phyloP scores from a whole-genome alignment of 352 stramenopile species.

The Phytophthora litchii region DNA sequence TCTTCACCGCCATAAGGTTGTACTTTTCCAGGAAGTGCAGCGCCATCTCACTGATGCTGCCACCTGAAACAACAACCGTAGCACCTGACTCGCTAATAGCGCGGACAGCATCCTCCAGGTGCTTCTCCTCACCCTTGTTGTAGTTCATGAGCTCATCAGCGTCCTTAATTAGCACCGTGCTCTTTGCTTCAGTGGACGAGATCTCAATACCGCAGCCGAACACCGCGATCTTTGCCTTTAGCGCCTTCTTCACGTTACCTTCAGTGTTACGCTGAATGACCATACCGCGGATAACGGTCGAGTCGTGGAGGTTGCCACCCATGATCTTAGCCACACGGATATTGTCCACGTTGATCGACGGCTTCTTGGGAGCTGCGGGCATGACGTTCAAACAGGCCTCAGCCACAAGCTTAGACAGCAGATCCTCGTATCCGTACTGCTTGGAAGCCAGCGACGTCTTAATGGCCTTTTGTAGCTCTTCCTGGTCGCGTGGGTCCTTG shows the following conservation, averaged over 20 bases:
- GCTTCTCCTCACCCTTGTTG: constrained; percentile 99
- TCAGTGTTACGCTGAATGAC: constrained; percentile 95
- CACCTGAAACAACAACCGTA: constrained; percentile 96
- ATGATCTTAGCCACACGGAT: constrained; percentile 98
- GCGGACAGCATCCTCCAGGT: constrained; percentile 98
- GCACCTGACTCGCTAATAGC: constrained; percentile 96
- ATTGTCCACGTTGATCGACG: constrained; percentile 96
- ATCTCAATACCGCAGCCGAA: constrained; percentile 98
- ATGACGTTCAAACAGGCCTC: constrained; percentile 96
- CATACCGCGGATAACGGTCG: constrained; percentile 97
- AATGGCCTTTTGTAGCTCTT: constrained; percentile 91
- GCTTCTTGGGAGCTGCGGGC: constrained; percentile 80
- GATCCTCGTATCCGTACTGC: constrained; percentile 96
- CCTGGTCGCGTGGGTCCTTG: constrained; percentile 81
- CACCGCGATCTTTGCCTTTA: constrained; percentile 96
- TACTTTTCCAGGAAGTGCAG: constrained; percentile 99
- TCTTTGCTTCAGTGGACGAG: constrained; percentile 97
- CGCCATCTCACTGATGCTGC: constrained; percentile 98
- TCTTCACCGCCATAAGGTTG: constrained; percentile 96
- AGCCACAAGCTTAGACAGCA: constrained; percentile 94
- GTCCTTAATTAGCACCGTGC: constrained; percentile 99
- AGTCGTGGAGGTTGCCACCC: constrained; percentile 95
- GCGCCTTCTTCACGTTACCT: constrained; percentile 91
- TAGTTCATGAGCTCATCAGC: constrained; percentile 99
- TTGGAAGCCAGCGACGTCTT: constrained; percentile 97